Percentiles rank a stretch among this genome's conserved stretches.
Conservation (phyloP, 2,329 filamentous ascomycete genomes). For the Lachnellula hyalina region DNA sequence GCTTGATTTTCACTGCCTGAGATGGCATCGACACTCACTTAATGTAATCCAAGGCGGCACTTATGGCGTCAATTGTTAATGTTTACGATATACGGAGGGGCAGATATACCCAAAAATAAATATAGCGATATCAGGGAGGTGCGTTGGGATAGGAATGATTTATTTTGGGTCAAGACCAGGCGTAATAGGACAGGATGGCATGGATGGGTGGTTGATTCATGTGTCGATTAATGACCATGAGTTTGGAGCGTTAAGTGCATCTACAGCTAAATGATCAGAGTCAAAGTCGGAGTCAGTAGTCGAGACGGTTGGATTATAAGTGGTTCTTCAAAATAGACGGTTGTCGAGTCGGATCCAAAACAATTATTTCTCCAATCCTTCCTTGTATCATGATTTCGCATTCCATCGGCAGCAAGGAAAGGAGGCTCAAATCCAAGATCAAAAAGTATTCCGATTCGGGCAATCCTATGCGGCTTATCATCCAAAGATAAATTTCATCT, state of each 20-base stretch:
- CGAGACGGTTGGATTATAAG: conserved; percentile 11
- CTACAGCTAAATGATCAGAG: conserved; percentile 9
- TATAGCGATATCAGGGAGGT: neutral
- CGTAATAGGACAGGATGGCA: conserved; percentile 10
- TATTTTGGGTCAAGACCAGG: conserved; percentile 8
- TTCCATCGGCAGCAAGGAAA: neutral
- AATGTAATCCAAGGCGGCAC: conserved; percentile 23
- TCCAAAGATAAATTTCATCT: neutral
- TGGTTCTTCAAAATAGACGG: conserved; percentile 14
- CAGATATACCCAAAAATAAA: conserved; percentile 12
- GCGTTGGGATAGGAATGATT: neutral
- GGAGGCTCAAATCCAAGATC: neutral
- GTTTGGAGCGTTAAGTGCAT: conserved; percentile 6
- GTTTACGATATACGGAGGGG: conserved; percentile 13
- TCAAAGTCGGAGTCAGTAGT: neutral
- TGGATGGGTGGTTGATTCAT: conserved; percentile 5
- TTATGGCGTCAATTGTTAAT: conserved; percentile 7
- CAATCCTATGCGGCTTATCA: neutral
- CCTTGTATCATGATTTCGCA: neutral
- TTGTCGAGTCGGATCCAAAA: conserved; percentile 2
- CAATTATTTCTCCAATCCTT: neutral
- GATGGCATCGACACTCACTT: conserved; percentile 15
- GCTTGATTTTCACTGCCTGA: conserved; percentile 5
- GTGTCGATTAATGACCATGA: conserved; percentile 19
- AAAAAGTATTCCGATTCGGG: neutral